Percentiles rank a stretch among this genome's conserved stretches.
phyloP scores from a whole-genome alignment of 208 protist species.

The Jaenimonas drosophilae region DNA sequence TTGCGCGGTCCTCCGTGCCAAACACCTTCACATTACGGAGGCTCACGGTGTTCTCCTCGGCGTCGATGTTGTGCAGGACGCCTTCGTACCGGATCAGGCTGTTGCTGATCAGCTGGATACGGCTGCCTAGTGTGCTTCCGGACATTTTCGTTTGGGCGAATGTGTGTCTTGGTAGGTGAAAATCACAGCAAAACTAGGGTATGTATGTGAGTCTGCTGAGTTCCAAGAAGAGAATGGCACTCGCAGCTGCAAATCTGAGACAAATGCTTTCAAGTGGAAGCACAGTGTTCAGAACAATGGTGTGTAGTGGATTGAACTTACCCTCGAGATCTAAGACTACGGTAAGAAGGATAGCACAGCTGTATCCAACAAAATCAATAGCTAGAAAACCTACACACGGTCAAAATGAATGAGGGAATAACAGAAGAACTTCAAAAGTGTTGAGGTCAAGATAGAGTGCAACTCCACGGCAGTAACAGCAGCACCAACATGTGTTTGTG shows the following conservation, averaged over 20 bases:
- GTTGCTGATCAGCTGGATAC: constrained; percentile 81
- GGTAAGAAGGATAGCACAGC: too few relatives aligned
- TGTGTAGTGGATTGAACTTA: too few relatives aligned
- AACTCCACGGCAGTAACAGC: too few relatives aligned
- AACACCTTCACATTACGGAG: constrained; percentile 82
- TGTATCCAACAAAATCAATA: too few relatives aligned
- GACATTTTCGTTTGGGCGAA: constrained; percentile 11
- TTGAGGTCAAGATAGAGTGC: neutral
- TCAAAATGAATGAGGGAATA: neutral
- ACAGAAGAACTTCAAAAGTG: neutral
- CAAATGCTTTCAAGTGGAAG: neutral
- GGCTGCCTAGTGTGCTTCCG: constrained; percentile 31
- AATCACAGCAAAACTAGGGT: neutral
- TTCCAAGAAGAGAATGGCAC: neutral
- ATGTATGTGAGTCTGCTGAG: neutral
- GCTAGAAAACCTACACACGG: too few relatives aligned
- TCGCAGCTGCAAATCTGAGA: neutral
- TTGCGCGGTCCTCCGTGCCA: constrained; percentile 78
- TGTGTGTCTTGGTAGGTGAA: constrained; percentile 1
- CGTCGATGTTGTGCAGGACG: constrained; percentile 60
- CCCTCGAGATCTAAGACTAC: too few relatives aligned
- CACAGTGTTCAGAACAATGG: neutral
- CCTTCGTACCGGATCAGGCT: constrained; percentile 86
- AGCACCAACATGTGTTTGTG: too few relatives aligned
- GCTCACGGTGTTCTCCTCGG: constrained; percentile 71